These are phyloP conservation scores for Colletotrichum cereale DNA, from an alignment of 2,329 filamentous ascomycete species.

Conservation along the genomic window DNA sequence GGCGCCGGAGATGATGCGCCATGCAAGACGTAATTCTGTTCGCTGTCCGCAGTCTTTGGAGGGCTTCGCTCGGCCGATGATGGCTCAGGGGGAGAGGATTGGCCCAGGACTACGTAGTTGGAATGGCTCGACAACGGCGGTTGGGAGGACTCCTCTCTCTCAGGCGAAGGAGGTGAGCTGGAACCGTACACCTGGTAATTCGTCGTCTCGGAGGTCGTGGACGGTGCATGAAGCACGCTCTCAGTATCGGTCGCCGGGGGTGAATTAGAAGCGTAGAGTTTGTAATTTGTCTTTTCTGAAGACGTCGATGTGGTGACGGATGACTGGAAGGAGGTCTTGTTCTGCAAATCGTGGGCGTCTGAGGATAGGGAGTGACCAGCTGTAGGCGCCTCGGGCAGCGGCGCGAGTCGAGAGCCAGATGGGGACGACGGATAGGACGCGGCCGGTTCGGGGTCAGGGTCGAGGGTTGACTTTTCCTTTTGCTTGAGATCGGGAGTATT, in stretches of 20 bases:
- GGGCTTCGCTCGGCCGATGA: slow-evolving; percentile 53
- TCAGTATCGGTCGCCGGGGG: slow-evolving; percentile 55
- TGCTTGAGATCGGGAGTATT: slow-evolving; percentile 58
- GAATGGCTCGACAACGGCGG: slow-evolving; percentile 57
- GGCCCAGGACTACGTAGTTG: slow-evolving; percentile 66
- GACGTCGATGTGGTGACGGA: slow-evolving; percentile 56
- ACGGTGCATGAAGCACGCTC: slow-evolving; percentile 50
- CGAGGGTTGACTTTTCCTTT: slow-evolving; percentile 48
- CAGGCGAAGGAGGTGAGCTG: slow-evolving; percentile 56
- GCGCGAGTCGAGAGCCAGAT: slow-evolving; percentile 47
- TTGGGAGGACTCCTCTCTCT: slow-evolving; percentile 55
- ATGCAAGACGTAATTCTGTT: slow-evolving; percentile 68
- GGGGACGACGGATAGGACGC: slow-evolving; percentile 40
- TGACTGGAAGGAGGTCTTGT: slow-evolving; percentile 46
- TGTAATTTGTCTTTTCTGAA: slow-evolving; percentile 68
- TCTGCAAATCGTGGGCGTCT: slow-evolving; percentile 34
- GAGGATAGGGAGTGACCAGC: slow-evolving; percentile 12
- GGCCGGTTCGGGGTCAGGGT: slow-evolving; percentile 23
- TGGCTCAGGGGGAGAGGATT: slow-evolving; percentile 61
- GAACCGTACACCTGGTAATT: slow-evolving; percentile 68
- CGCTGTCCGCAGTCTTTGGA: slow-evolving; percentile 52
- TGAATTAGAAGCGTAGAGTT: slow-evolving; percentile 64
- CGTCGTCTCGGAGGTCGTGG: slow-evolving; percentile 62
- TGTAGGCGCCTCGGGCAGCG: slow-evolving; percentile 47
- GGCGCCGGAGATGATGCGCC: slow-evolving; percentile 58